phyloP scores from a whole-genome alignment of 2,329 filamentous ascomycete genomes.

The Microdochium nivale region DNA sequence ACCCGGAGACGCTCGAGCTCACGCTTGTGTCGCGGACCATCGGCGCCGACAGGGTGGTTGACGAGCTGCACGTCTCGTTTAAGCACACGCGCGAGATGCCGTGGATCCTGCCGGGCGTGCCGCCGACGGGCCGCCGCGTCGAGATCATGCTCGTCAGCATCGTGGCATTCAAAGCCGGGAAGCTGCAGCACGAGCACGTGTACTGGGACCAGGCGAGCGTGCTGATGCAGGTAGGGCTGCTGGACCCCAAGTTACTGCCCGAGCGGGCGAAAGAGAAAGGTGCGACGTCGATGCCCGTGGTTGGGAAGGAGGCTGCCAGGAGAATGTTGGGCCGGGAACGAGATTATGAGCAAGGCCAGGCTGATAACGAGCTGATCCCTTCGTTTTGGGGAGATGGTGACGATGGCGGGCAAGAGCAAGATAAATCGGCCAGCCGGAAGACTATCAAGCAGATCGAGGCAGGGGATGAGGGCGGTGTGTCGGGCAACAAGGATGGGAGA shows the following conservation, averaged over 20 bases:
- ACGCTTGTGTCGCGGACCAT: constrained; percentile 57
- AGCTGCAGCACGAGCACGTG: constrained; percentile 59
- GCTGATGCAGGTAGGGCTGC: constrained; percentile 50
- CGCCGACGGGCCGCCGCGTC: constrained; percentile 43
- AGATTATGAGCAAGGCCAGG: constrained; percentile 29
- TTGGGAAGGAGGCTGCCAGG: constrained; percentile 28
- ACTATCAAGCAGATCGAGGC: background rate
- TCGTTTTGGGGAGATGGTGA: constrained; percentile 24
- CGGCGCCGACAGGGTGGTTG: constrained; percentile 55
- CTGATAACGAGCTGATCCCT: constrained; percentile 30
- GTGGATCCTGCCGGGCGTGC: constrained; percentile 53
- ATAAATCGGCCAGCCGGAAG: background rate
- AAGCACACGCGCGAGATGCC: constrained; percentile 48
- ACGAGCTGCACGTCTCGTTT: constrained; percentile 52
- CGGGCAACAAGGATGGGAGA: background rate
- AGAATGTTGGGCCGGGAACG: constrained; percentile 23
- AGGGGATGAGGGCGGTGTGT: background rate
- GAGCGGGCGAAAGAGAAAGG: constrained; percentile 23
- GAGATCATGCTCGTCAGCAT: constrained; percentile 53
- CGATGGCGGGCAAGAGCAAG: constrained; percentile 5
- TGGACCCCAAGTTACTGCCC: constrained; percentile 32
- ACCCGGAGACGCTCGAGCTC: constrained; percentile 49
- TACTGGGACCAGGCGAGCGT: constrained; percentile 60
- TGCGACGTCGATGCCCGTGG: constrained; percentile 26
- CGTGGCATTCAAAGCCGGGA: constrained; percentile 55